Evolutionary conservation across 2,329 filamentous ascomycete species (phyloP), one percentile per base, ranked within the genome.

Genomic region (Pyricularia grisea): DNA sequence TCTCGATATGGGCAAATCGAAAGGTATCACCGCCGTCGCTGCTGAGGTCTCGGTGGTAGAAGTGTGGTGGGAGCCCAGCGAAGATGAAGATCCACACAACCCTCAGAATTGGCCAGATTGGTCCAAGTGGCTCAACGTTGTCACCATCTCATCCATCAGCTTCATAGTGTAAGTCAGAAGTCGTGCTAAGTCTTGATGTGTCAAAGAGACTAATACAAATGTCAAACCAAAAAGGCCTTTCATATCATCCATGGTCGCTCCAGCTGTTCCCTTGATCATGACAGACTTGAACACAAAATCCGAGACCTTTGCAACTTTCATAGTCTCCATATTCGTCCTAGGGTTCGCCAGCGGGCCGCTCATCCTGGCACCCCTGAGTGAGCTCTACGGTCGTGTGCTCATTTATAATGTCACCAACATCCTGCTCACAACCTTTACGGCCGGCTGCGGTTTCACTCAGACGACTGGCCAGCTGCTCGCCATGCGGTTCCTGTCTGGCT

Each of bases 401-500:
- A 74, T 88, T 30, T 81, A 81, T 71, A 76, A 79, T 69, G 33
- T 74, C 30, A 77, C 75, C 73, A 80, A 79, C 70, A 65, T 78
- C 12, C 68, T 78, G 11, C 84, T 81, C 73, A 71, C 82, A 2
- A 77, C 74, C 4, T 85, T 84, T 68, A 77, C 79, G 20, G 74
- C 87, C 50, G 85, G 78, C 5, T 87, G 84, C 74, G 86, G 86
- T 0, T 74, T 85, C 28, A 81, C 84, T 0, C 81, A 81, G 0
- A 81, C 78, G 23, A 74, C 86, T 11, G 78, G 76, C 14, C 76
- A 82, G 67, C 79, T 90, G 50, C 82, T 88, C 69, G 81, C 78
- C 3, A 88, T 90, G 72, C 82, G 89, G 0, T 91, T 91, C 77
- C 89, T 89, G 70, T 81, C 83, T 2, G 88, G 84, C 0, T 83